Evolutionary conservation across 768 basidiomycete species (phyloP).

Genomic region (Hypsizygus marmoreus): DNA sequence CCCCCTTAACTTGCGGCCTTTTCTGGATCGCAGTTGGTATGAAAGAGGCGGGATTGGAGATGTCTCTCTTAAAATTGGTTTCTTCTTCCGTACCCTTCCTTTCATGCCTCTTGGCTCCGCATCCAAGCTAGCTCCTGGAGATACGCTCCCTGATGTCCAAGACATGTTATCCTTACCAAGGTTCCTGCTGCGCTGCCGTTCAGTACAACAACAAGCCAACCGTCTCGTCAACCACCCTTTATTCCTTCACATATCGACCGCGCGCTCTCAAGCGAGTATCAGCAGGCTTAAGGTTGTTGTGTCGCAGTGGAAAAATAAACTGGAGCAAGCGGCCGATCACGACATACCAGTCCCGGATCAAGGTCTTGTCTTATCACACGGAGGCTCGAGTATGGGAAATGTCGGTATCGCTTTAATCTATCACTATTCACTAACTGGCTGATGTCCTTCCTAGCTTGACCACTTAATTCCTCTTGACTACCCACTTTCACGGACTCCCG

Average conservation of each 20-base stretch:
- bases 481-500: constrained; percentile 24
- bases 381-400: constrained; percentile 33
- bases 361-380: constrained; percentile 15
- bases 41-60: constrained; percentile 44
- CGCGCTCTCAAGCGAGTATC: constrained; percentile 25
- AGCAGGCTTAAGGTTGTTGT: constrained; percentile 24
- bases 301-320: constrained; percentile 20
- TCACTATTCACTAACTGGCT: not conserved
- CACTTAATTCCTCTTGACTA: constrained; percentile 35
- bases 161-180: constrained; percentile 46
- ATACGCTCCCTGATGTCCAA: constrained; percentile 39
- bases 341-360: constrained; percentile 15
- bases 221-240: constrained; percentile 44
- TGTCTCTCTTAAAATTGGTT: constrained; percentile 43
- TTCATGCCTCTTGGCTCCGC: constrained; percentile 45
- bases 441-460: constrained; percentile 31
- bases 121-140: constrained; percentile 31
- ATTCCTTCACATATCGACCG: constrained; percentile 41
- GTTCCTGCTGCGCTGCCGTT: constrained; percentile 45
- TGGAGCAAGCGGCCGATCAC: constrained; percentile 2
- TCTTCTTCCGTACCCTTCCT: constrained; percentile 43
- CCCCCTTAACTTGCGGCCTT: constrained; percentile 53
- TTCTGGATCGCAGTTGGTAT: constrained; percentile 50
- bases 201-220: constrained; percentile 37
- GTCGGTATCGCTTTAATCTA: constrained; percentile 30